Percentiles rank a stretch among this genome's conserved stretches.
phyloP scores from a whole-genome alignment of 1,284 basidiomycete genomes.

The Mycena sp. region DNA sequence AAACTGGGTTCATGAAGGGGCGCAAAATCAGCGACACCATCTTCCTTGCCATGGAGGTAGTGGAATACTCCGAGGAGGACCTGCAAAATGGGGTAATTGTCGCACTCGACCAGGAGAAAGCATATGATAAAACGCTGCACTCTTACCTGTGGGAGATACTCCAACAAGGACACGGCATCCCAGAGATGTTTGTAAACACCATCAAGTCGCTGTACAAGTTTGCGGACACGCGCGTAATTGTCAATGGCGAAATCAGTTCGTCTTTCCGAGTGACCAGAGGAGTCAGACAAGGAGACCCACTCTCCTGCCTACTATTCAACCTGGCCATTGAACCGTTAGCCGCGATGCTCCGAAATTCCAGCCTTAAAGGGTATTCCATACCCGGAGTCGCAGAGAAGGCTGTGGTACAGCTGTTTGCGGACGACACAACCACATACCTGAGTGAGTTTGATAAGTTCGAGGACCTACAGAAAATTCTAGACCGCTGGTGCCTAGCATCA shows the following conservation, averaged over 20 bases:
- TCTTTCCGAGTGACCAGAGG: slow-evolving; percentile 31
- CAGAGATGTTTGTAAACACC: slow-evolving; percentile 25
- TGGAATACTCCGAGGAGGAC: slow-evolving; percentile 31
- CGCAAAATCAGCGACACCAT: slow-evolving; percentile 32
- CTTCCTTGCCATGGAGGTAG: neutral
- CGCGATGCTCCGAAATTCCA: neutral
- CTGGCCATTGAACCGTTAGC: neutral
- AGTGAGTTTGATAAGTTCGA: too few species aligned
- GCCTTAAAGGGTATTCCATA: neutral
- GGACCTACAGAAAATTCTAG: slow-evolving; percentile 5
- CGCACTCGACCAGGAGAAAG: slow-evolving; percentile 19
- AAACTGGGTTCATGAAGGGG: slow-evolving; percentile 32
- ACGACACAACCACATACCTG: too few species aligned
- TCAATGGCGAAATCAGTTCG: slow-evolving; percentile 31
- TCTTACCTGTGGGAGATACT: slow-evolving; percentile 32
- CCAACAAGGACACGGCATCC: slow-evolving; percentile 4
- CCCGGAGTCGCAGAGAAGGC: neutral
- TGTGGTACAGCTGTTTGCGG: too few species aligned
- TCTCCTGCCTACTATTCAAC: slow-evolving; percentile 34
- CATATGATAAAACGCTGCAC: slow-evolving; percentile 18
- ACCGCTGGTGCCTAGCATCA: slow-evolving; percentile 22
- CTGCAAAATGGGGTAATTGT: slow-evolving; percentile 24
- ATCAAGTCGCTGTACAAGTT: slow-evolving; percentile 31
- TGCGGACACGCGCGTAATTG: slow-evolving; percentile 26
- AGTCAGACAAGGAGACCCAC: slow-evolving; percentile 33